These are phyloP conservation scores for Hortiboletus flavorubellus DNA, from an alignment of 768 basidiomycete genomes.

Conservation along the genomic window DNA sequence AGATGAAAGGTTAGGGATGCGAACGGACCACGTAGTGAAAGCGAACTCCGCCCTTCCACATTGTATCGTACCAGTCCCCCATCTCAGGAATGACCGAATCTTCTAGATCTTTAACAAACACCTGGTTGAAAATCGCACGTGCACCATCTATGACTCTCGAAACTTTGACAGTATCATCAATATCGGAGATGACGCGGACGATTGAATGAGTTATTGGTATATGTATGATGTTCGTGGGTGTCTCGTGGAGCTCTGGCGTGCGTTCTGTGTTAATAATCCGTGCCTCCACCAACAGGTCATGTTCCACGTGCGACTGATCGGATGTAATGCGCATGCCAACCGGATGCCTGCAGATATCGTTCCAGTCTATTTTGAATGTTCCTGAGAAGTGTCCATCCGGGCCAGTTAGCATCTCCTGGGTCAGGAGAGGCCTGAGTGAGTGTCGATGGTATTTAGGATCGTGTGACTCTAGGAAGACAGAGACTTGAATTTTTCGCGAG, in stretches of 20 bases:
- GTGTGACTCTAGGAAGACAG: conserved; percentile 45
- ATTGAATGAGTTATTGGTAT: conserved; percentile 58
- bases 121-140: conserved; percentile 81
- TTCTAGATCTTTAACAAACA: conserved; percentile 81
- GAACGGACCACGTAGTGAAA: conserved; percentile 86
- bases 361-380: conserved; percentile 64
- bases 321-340: conserved; percentile 54
- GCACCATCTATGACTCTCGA: conserved; percentile 79
- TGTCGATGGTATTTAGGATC: conserved; percentile 25
- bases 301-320: conserved; percentile 38
- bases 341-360: conserved; percentile 61
- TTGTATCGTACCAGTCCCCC: conserved; percentile 69
- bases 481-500: conserved; percentile 57
- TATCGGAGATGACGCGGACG: conserved; percentile 84
- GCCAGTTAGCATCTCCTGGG: conserved; percentile 51
- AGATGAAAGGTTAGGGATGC: neutral
- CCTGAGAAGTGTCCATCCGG: conserved; percentile 73
- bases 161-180: conserved; percentile 79
- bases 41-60: conserved; percentile 68
- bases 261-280: conserved; percentile 42
- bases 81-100: conserved; percentile 82
- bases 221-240: conserved; percentile 25
- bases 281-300: conserved; percentile 55
- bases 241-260: conserved; percentile 36
- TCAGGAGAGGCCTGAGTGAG: conserved; percentile 43